Percentiles rank a stretch among this genome's conserved stretches.
Conservation (phyloP, 23 red algal species). For the Pyropia haitanensis region DNA sequence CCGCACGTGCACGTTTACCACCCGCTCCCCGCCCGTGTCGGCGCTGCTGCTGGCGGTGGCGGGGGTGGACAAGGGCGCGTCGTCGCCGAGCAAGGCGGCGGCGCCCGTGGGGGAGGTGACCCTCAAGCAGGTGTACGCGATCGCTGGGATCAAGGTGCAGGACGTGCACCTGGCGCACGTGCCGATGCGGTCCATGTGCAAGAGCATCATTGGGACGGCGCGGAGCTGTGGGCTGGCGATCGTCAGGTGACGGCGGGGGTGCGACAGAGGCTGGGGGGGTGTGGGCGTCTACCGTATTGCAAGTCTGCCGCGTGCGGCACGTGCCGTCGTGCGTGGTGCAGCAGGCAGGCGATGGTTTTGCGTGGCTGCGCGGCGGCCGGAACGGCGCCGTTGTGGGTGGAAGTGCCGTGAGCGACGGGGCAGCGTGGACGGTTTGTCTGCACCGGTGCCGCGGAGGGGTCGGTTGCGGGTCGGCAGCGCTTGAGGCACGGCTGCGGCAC, state of each 20-base stretch:
- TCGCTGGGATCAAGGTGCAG: slow-evolving; percentile 78
- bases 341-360: too few relatives aligned
- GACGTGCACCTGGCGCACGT: slow-evolving; percentile 71
- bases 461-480: too few relatives aligned
- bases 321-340: too few relatives aligned
- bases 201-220: slow-evolving; percentile 64
- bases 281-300: too few relatives aligned
- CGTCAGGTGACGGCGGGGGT: slow-evolving; percentile 1
- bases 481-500: too few relatives aligned
- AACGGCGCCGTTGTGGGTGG: too few relatives aligned
- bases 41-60: slow-evolving; percentile 65
- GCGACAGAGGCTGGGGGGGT: too few relatives aligned
- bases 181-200: slow-evolving; percentile 63
- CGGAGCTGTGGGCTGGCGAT: slow-evolving; percentile 49
- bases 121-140: slow-evolving; percentile 83
- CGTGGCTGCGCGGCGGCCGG: too few relatives aligned
- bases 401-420: too few relatives aligned
- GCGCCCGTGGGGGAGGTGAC: slow-evolving; percentile 37
- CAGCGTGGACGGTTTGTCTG: too few relatives aligned
- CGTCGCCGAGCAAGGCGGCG: slow-evolving; percentile 35
- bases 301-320: too few relatives aligned
- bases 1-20: slow-evolving; percentile 68
- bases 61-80: slow-evolving; percentile 71
- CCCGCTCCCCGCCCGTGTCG: slow-evolving; percentile 75
- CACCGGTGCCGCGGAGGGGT: too few relatives aligned